Percentiles rank a stretch among this genome's conserved stretches.
Evolutionary conservation across 1,139 yeast genomes (phyloP).

Genomic region (Hemisphaericaspora xylofermentans): DNA sequence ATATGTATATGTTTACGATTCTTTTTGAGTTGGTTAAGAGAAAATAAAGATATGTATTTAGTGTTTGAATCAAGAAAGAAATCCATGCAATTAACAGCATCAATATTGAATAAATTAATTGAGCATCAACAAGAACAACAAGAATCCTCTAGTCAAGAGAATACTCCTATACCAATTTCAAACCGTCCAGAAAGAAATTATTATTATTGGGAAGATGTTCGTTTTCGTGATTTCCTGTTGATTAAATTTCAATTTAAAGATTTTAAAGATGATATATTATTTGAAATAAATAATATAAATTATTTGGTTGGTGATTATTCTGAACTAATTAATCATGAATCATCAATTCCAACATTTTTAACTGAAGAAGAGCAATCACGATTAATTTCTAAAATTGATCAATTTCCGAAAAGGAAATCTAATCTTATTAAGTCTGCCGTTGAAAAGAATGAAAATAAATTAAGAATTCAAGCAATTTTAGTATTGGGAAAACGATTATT

Average conservation of each 20-base stretch:
- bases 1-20: slow-evolving; percentile 41
- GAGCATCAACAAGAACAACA: not conserved
- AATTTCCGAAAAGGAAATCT: slow-evolving; percentile 2
- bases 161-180: not conserved
- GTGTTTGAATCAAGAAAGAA: slow-evolving; percentile 6
- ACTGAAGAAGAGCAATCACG: slow-evolving; percentile 16
- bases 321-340: slow-evolving; percentile 12
- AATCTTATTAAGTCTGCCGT: slow-evolving; percentile 7
- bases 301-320: slow-evolving; percentile 35
- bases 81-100: slow-evolving; percentile 2
- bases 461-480: slow-evolving; percentile 24
- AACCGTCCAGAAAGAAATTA: slow-evolving; percentile 44
- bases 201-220: slow-evolving; percentile 63
- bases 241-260: slow-evolving; percentile 56
- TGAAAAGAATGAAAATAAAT: slow-evolving; percentile 21
- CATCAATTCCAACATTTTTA: slow-evolving; percentile 29
- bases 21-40: slow-evolving; percentile 54
- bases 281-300: slow-evolving; percentile 29
- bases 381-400: slow-evolving; percentile 2
- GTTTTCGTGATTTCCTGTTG: slow-evolving; percentile 57
- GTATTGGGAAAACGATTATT: slow-evolving; percentile 17
- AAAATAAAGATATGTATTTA: slow-evolving; percentile 31
- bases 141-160: not conserved
- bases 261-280: slow-evolving; percentile 53
- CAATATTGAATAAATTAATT: slow-evolving; percentile 6